Evolutionary conservation across 2,329 filamentous ascomycete species (phyloP), one percentile per base, ranked within the genome.

Genomic region (Arthrobotrys sinensis): DNA sequence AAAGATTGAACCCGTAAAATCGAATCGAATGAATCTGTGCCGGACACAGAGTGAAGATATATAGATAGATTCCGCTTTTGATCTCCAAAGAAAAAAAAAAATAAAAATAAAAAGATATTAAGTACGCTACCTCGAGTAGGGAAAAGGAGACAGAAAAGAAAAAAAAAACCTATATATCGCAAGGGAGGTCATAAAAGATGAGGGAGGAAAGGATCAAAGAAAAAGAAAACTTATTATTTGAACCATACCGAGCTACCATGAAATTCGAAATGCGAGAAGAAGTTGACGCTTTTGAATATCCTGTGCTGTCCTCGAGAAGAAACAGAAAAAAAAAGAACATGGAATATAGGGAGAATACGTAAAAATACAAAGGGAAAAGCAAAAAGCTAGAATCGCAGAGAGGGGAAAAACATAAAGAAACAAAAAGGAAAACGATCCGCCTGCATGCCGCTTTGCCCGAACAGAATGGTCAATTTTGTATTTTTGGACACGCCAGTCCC

Each of bases 401-500:
- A 64, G 45, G 5, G n/a, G 11, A 48, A 48, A 48, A 19, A 48
- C 45, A 53, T 79, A 72, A 65, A 66, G 69, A 69, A 76, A 80
- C 48, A 80, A 68, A 72, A 72, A 79, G 66, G 19, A 48, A 75
- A 67, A 65, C 52, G 60, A 76, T 53, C 69, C 57, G 72, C 65
- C 77, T 50, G 62, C 66, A 46, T 53, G 48, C 66, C 67, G 43
- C 53, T 64, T 79, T 80, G 70, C 77, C 79, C 50, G 57, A 73
- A 50, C 40, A 62, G 63, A 45, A 72, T 69, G 70, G 67, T 69
- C 73, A 68, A 65, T 55, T 67, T 68, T 45, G 55, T 62, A 21
- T 72, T 79, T 72, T 67, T 66, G 66, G 53, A 73, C 76, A 57
- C 68, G 64, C 73, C 67, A 73, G 73, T 75, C 71, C 79, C 68